These are phyloP conservation scores for Cryptococcus neoformans DNA, from an alignment of 1,284 basidiomycete genomes.

Conservation along the genomic window DNA sequence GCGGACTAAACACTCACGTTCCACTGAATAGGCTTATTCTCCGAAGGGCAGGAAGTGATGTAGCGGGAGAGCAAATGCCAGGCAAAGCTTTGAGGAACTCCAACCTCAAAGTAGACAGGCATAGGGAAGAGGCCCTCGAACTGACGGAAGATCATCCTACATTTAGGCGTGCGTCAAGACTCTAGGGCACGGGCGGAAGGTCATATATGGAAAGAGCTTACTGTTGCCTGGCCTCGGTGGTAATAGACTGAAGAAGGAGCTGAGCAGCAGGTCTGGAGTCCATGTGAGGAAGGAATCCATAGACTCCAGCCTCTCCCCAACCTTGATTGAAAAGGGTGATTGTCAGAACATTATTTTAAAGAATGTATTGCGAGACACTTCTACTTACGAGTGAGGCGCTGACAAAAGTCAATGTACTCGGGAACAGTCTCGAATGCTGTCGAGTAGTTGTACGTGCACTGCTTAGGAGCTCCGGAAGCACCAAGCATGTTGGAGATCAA, in stretches of 20 bases:
- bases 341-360: too few relatives aligned
- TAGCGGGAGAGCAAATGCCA: slow-evolving; percentile 64
- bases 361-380: neutral
- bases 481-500: slow-evolving; percentile 40
- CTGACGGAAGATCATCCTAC: slow-evolving; percentile 60
- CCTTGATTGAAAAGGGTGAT: slow-evolving; percentile 30
- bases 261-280: slow-evolving; percentile 59
- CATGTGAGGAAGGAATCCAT: slow-evolving; percentile 54
- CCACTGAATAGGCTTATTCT: slow-evolving; percentile 55
- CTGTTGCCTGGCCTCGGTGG: slow-evolving; percentile 65
- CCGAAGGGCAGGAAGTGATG: slow-evolving; percentile 58
- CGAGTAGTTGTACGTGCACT: slow-evolving; percentile 60
- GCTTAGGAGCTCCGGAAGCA: slow-evolving; percentile 33
- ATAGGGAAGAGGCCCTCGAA: slow-evolving; percentile 62
- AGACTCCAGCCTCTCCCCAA: slow-evolving; percentile 59
- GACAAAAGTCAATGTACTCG: slow-evolving; percentile 63
- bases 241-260: slow-evolving; percentile 60
- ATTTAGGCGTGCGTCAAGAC: too few relatives aligned
- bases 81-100: slow-evolving; percentile 18
- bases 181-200: too few relatives aligned
- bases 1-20: neutral
- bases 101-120: slow-evolving; percentile 52
- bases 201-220: too few relatives aligned
- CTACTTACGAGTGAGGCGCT: slow-evolving; percentile 51
- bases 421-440: slow-evolving; percentile 57